Percentiles rank a stretch among this genome's conserved stretches.
Conservation (phyloP, 2,329 filamentous ascomycete genomes). For the Cadophora sp. region DNA sequence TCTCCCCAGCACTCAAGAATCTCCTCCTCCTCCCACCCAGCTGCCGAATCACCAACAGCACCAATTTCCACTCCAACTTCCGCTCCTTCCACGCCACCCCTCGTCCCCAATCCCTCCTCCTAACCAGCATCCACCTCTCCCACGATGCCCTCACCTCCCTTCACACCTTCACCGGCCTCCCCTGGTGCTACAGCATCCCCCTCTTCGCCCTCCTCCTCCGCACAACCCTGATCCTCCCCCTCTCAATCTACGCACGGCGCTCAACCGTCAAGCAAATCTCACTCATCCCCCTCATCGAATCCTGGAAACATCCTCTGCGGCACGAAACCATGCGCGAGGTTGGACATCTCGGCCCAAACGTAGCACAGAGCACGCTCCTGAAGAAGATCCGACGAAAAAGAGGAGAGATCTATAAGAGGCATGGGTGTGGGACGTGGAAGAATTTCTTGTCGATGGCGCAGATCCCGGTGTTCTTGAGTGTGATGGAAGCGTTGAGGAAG, state of each 20-base stretch:
- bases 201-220: constrained; percentile 59
- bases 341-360: constrained; percentile 36
- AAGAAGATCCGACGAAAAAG: constrained; percentile 38
- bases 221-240: constrained; percentile 52
- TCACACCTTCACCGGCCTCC: constrained; percentile 54
- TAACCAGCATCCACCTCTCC: constrained; percentile 48
- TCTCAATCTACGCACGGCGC: constrained; percentile 51
- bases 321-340: constrained; percentile 39
- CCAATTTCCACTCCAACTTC: constrained; percentile 47
- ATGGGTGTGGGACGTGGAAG: constrained; percentile 46
- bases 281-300: constrained; percentile 49
- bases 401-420: constrained; percentile 44
- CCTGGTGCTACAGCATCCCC: constrained; percentile 62
- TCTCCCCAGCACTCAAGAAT: not conserved
- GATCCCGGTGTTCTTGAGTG: constrained; percentile 52
- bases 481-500: constrained; percentile 54
- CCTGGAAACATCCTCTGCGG: constrained; percentile 45
- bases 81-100: constrained; percentile 55
- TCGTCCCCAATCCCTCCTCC: constrained; percentile 46
- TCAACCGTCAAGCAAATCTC: constrained; percentile 49
- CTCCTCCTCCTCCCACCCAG: constrained; percentile 37
- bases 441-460: constrained; percentile 47
- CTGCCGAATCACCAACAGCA: constrained; percentile 51
- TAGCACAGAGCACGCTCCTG: constrained; percentile 27
- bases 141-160: constrained; percentile 56